Evolutionary conservation across 345 rosid genomes (phyloP).

Genomic region (Gossypium anomalum): DNA sequence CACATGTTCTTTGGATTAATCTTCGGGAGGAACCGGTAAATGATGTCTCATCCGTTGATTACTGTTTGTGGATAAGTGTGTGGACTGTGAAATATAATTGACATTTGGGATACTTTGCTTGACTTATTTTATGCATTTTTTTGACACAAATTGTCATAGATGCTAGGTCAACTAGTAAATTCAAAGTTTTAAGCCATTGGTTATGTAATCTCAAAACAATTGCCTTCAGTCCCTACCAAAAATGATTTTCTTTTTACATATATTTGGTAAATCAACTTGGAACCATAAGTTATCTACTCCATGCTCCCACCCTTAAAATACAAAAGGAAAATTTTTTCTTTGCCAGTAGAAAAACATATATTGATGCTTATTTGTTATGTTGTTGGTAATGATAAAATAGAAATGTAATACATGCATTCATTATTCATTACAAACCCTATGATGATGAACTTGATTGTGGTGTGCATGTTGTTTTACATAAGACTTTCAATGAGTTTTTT

Average conservation of each 20-base stretch:
- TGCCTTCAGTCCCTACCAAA: no score
- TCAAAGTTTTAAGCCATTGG: neutral
- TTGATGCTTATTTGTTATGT: neutral
- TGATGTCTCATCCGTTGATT: neutral
- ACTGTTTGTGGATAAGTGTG: neutral
- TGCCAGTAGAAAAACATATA: neutral
- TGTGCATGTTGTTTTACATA: neutral
- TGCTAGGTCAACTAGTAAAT: neutral
- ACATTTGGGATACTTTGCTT: constrained; percentile 1
- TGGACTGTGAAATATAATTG: neutral
- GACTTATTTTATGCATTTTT: neutral
- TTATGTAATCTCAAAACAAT: neutral
- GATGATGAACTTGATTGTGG: constrained; percentile 2
- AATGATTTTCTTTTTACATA: neutral
- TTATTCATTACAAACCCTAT: neutral
- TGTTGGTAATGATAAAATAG: neutral
- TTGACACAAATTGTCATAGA: neutral
- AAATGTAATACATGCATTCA: neutral
- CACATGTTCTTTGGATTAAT: constrained; percentile 79
- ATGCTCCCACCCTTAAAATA: neutral
- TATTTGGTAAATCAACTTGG: neutral
- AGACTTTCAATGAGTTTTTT: neutral
- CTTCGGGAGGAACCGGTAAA: constrained; percentile 97
- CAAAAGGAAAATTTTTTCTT: neutral
- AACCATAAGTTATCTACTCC: neutral